A percentile compares a stretch with the other conserved stretches of the same genome.
phyloP scores from a whole-genome alignment of 2,329 filamentous ascomycete genomes.

The Grosmannia clavigera region DNA sequence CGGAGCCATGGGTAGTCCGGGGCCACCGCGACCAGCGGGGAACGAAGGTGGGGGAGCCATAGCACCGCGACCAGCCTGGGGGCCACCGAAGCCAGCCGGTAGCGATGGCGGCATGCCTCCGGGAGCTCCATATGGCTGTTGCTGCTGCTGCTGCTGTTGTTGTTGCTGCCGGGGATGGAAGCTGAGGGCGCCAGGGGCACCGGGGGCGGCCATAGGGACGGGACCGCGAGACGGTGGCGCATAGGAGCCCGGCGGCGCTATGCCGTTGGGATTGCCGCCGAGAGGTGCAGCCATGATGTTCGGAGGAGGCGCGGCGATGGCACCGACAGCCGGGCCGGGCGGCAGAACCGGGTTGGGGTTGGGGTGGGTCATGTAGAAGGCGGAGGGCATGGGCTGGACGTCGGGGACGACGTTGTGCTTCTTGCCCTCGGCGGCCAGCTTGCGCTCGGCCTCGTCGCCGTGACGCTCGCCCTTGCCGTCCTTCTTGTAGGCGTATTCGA shows the following conservation, averaged over 20 bases:
- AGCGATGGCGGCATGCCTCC: conserved; percentile 16
- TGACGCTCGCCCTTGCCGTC: conserved; percentile 95
- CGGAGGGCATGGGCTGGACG: conserved; percentile 61
- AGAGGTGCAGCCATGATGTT: conserved; percentile 9
- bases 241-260: neutral
- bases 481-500: conserved; percentile 99
- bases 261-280: conserved; percentile 7
- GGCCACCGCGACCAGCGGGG: conserved; percentile 15
- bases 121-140: conserved; percentile 3
- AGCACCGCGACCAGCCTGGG: neutral
- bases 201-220: neutral
- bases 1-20: conserved; percentile 33
- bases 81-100: conserved; percentile 25
- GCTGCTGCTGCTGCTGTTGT: conserved; percentile 13
- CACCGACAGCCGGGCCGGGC: neutral
- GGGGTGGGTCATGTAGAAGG: conserved; percentile 42
- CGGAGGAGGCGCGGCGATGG: neutral
- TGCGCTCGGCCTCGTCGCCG: conserved; percentile 84
- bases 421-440: conserved; percentile 82
- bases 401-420: conserved; percentile 86
- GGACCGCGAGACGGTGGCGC: neutral
- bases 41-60: conserved; percentile 16
- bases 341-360: conserved; percentile 11
- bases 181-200: neutral
- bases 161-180: neutral